phyloP scores from a whole-genome alignment of 106 monocot genomes.

The Dendrobium catenatum region DNA sequence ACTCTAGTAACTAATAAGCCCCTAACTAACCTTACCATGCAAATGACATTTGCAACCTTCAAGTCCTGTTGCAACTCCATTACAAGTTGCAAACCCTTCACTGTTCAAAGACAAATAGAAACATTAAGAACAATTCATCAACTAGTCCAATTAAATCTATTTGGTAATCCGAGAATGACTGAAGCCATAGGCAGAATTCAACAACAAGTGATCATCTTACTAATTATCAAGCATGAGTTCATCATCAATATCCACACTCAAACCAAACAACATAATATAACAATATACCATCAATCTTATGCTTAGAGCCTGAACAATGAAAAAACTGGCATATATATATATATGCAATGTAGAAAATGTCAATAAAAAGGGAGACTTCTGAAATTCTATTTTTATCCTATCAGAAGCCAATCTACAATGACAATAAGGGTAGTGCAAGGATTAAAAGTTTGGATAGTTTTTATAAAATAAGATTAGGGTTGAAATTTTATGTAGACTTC shows the following conservation, averaged over 20 bases:
- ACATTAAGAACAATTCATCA: slow-evolving; percentile 5
- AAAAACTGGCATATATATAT: neutral
- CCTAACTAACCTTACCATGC: slow-evolving; percentile 65
- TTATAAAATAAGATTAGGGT: neutral
- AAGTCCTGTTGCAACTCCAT: slow-evolving; percentile 92
- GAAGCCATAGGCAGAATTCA: neutral
- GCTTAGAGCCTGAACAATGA: neutral
- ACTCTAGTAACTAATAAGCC: neutral
- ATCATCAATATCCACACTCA: slow-evolving; percentile 5
- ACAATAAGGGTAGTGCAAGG: neutral
- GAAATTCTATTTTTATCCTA: neutral
- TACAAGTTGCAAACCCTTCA: slow-evolving; percentile 96
- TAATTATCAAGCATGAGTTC: neutral
- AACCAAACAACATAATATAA: neutral
- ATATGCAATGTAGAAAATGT: neutral
- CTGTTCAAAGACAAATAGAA: slow-evolving; percentile 23
- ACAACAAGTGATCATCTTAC: neutral
- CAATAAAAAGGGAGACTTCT: neutral
- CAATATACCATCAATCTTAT: neutral
- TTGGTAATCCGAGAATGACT: neutral
- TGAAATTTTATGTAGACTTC: neutral
- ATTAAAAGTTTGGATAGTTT: neutral
- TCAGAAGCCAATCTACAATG: neutral
- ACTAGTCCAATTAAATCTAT: neutral
- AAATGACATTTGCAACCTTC: slow-evolving; percentile 97